Conservation (phyloP, 768 basidiomycete genomes). For the Chiua virens region DNA sequence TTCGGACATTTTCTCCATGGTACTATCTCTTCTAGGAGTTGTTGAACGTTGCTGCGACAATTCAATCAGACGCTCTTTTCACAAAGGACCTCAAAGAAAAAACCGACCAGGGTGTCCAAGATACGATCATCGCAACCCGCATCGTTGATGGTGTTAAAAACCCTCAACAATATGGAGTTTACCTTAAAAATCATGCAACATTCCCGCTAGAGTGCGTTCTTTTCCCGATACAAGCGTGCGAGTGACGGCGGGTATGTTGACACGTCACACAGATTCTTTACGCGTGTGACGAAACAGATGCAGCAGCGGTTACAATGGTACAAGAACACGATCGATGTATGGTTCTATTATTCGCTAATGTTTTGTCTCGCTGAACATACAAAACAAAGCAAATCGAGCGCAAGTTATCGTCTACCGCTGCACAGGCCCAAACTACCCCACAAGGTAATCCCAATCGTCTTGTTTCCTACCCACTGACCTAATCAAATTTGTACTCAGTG, state of each 20-base stretch:
- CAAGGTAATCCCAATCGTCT: slow-evolving; percentile 50
- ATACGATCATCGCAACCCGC: slow-evolving; percentile 73
- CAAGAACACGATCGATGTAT: slow-evolving; percentile 79
- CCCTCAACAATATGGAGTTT: slow-evolving; percentile 66
- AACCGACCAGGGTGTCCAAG: slow-evolving; percentile 72
- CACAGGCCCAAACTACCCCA: slow-evolving; percentile 66
- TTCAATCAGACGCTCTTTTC: slow-evolving; percentile 64
- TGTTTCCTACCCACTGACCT: not conserved
- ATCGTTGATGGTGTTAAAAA: slow-evolving; percentile 79
- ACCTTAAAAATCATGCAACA: slow-evolving; percentile 75
- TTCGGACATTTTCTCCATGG: not conserved
- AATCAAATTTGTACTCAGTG: slow-evolving; percentile 39
- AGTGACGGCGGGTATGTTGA: not conserved
- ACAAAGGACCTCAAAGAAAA: slow-evolving; percentile 72
- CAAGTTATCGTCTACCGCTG: slow-evolving; percentile 67
- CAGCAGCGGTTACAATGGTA: slow-evolving; percentile 73
- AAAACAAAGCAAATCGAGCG: slow-evolving; percentile 62
- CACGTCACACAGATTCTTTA: slow-evolving; percentile 56
- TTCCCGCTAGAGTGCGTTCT: slow-evolving; percentile 76
- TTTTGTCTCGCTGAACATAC: not conserved
- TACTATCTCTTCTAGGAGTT: slow-evolving; percentile 52
- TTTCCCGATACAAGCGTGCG: not conserved
- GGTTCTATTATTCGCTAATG: slow-evolving; percentile 35
- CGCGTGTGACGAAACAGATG: slow-evolving; percentile 70
- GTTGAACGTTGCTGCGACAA: slow-evolving; percentile 56